Percentiles rank a stretch among this genome's conserved stretches.
Conservation (phyloP, 2,329 filamentous ascomycete genomes). For the Ophiostoma novo-ulmi region DNA sequence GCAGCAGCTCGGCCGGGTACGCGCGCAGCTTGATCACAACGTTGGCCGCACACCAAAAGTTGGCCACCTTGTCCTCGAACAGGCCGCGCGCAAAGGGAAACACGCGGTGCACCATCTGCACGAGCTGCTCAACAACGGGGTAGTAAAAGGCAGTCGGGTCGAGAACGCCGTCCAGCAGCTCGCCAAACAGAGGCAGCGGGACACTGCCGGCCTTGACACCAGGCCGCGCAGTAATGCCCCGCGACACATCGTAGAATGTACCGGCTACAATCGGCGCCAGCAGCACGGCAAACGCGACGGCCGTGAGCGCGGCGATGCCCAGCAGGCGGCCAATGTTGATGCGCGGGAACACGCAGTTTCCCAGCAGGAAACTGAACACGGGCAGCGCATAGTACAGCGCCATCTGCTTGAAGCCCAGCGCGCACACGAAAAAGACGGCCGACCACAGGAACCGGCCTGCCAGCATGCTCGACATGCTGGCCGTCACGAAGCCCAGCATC, state of each 20-base stretch:
- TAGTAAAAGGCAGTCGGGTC: slow-evolving; percentile 66
- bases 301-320: slow-evolving; percentile 68
- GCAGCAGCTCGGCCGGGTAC: slow-evolving; percentile 66
- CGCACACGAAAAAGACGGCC: slow-evolving; percentile 86
- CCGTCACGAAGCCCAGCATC: slow-evolving; percentile 87
- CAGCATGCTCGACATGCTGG: slow-evolving; percentile 81
- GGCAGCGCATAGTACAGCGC: slow-evolving; percentile 93
- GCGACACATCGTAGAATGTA: slow-evolving; percentile 62
- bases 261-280: slow-evolving; percentile 71
- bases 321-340: slow-evolving; percentile 64
- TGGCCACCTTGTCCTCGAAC: slow-evolving; percentile 98
- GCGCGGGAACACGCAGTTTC: slow-evolving; percentile 73
- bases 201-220: slow-evolving; percentile 55
- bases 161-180: slow-evolving; percentile 46
- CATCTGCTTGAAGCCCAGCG: slow-evolving; percentile 99
- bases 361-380: slow-evolving; percentile 86
- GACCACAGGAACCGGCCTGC: slow-evolving; percentile 82
- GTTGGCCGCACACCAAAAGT: slow-evolving; percentile 93
- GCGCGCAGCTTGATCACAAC: slow-evolving; percentile 79
- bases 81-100: slow-evolving; percentile 94
- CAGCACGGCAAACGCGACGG: slow-evolving; percentile 67
- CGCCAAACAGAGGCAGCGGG: slow-evolving; percentile 57
- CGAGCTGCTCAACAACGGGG: slow-evolving; percentile 68
- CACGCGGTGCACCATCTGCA: slow-evolving; percentile 83
- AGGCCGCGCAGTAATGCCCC: slow-evolving; percentile 54